Evolutionary conservation across 2,329 filamentous ascomycete genomes (phyloP).

Genomic region (Colletotrichum musae): DNA sequence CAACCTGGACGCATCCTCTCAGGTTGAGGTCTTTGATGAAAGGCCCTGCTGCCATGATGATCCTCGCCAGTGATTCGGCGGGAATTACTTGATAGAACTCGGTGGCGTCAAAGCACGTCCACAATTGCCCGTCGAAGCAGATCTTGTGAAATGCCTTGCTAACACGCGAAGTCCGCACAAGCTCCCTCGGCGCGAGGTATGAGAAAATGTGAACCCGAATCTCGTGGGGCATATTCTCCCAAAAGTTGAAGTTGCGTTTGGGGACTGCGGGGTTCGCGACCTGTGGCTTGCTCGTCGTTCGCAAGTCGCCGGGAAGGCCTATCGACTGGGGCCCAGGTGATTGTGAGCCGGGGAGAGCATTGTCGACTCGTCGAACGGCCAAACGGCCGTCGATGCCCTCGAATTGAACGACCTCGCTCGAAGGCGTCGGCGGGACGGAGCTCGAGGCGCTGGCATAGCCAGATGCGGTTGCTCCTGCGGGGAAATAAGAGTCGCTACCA

Average conservation of each 20-base stretch:
- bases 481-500: conserved; percentile 47
- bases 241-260: conserved; percentile 72
- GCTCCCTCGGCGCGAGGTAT: conserved; percentile 83
- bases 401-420: conserved; percentile 56
- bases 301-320: conserved; percentile 74
- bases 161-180: conserved; percentile 83
- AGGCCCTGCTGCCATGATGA: conserved; percentile 87
- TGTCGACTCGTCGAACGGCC: conserved; percentile 69
- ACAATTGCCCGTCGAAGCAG: conserved; percentile 96
- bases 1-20: conserved; percentile 89
- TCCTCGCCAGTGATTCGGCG: conserved; percentile 84
- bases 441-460: conserved; percentile 52
- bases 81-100: conserved; percentile 92
- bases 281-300: conserved; percentile 26
- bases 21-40: conserved; percentile 94
- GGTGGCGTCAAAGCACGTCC: conserved; percentile 86
- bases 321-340: conserved; percentile 60
- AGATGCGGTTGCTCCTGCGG: conserved; percentile 46
- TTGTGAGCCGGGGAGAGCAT: conserved; percentile 57
- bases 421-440: conserved; percentile 57
- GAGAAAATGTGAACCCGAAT: conserved; percentile 83
- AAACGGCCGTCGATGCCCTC: conserved; percentile 63
- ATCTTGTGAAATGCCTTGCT: conserved; percentile 84
- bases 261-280: conserved; percentile 39
- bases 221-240: conserved; percentile 86